Conservation (phyloP, 169 alveolate genomes). For the Plasmodium falciparum region DNA sequence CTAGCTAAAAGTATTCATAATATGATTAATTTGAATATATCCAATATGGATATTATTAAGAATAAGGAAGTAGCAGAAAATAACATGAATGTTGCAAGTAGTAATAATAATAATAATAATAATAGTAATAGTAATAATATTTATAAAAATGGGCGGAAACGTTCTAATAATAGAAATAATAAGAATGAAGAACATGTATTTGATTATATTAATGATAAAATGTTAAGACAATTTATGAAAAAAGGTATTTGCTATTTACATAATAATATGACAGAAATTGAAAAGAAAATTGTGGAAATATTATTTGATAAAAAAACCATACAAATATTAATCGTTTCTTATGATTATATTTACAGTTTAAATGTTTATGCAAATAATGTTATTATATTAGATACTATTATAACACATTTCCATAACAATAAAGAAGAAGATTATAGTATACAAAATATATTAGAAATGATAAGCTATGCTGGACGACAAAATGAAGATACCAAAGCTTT, state of each 20-base stretch:
- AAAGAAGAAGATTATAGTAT: slow-evolving; percentile 96
- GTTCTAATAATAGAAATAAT: background rate
- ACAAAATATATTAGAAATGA: slow-evolving; percentile 95
- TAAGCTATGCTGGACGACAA: slow-evolving; percentile 89
- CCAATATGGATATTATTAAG: background rate
- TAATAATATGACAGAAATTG: slow-evolving; percentile 88
- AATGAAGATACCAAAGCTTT: slow-evolving; percentile 76
- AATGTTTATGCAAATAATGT: slow-evolving; percentile 87
- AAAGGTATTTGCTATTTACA: slow-evolving; percentile 77
- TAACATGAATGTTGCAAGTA: slow-evolving; percentile 17
- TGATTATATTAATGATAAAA: slow-evolving; percentile 6
- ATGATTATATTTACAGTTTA: slow-evolving; percentile 94
- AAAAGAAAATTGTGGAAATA: slow-evolving; percentile 86
- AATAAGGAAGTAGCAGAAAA: background rate
- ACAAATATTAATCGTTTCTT: slow-evolving; percentile 92
- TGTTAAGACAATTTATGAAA: slow-evolving; percentile 9
- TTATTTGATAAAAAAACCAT: slow-evolving; percentile 88
- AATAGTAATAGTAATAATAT: background rate
- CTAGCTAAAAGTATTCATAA: too few relatives aligned
- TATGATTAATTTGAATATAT: too few relatives aligned
- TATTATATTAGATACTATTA: slow-evolving; percentile 88
- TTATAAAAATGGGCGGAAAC: background rate
- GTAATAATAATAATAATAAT: slow-evolving; percentile 20
- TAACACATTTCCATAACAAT: slow-evolving; percentile 83
- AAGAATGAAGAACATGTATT: background rate